Evolutionary conservation across 75 land plant genomes (phyloP), one percentile per base, ranked within the genome.

Genomic region (Gnetum montanum): DNA sequence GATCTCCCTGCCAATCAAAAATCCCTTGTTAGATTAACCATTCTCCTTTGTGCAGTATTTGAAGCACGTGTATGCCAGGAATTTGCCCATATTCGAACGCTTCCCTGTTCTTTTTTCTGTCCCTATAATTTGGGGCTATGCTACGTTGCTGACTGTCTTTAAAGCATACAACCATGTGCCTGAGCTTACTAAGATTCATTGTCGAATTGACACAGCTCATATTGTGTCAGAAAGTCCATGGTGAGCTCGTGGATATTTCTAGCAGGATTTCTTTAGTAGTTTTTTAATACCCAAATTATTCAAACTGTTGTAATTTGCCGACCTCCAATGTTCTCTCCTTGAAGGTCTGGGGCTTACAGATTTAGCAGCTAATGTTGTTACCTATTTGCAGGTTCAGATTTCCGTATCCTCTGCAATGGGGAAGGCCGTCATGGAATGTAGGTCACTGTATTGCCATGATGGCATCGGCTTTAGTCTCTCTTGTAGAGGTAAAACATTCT

Each of bases 331-430:
- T 49, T 26, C 33, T n/a, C 7, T 3, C 36, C 4, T 10, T 10
- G 2, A 48, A 18, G 8, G 6, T 22, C 4, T 20, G 7, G 0
- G 7, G 3, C 23, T 11, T 15, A 6, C 4, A 49, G 0, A 26
- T 29, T n/a, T 28, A 3, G 1, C 31, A 30, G 28, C 33, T 22
- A 53, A 8, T 53, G 23, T 28, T 13, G 44, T 10, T 18, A 34
- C 19, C 23, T 28, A 28, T 19, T 15, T 45, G 33, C 61, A 76
- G 96, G 96, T 83, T 90, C 57, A 82, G 76, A 64, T 65, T 90
- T 36, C 88, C 96, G 15, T 90, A 94, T 60, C 98, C 98, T 13
- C 58, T 94, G 19, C 84, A 94, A 57, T 94, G 96, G 96, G 98
- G 98, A 29, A 76, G 88, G 34, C 98, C 96, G 26, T 83, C 88